Base-by-base conservation (phyloP, 129 eudicot species). In the Lonicera japonica region DNA sequence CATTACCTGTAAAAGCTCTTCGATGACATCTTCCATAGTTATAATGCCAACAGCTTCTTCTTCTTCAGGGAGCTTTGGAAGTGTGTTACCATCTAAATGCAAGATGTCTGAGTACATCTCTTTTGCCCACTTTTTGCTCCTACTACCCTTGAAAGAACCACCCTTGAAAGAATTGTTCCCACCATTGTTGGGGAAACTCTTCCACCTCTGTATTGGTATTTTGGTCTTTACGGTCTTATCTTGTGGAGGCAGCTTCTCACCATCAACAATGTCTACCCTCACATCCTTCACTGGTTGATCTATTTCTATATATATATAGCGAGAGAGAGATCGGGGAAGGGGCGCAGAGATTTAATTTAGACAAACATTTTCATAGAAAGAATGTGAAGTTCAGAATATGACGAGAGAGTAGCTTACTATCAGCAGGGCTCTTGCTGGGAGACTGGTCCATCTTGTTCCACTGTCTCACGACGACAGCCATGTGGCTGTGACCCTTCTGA, bases 1-100 rank as follows among this genome's bases (percentile, higher is more conserved):
- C 10, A 14, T 29, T 70, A 83, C 97, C 92, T 90, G 95, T 50
- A 90, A 61, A 25, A 90, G 86, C 81, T 92, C 99, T 85, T 92
- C 96, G n/a, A 92, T 92, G 18, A 92, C 99, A 62, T 92, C 99
- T 71, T 92, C 99, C 96, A 92, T 81, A 59, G 99, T 92, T 54
- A 92, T 92, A 5, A 92, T 75, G 13, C 99, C 96, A 36, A 92
- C 86, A 15, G 95, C 98, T 73, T 82, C 95, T 71, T 84, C 94
- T 75, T 91, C 96, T 56, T 86, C 95, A 18, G 83, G 84, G 8
- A 81, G 78, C 54, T 72, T 79, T 8, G 91, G 95, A 38, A 92
- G 83, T 25, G 95, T 91, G 51, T 75, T 68, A 47, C 82, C 94
- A 70, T 89, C 85, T 50, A 90, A 74, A 64, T 83, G 77, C 67